Percentiles rank a stretch among this genome's conserved stretches.
Conservation (phyloP, 305 asterid genomes). For the Fraxinus velutina region DNA sequence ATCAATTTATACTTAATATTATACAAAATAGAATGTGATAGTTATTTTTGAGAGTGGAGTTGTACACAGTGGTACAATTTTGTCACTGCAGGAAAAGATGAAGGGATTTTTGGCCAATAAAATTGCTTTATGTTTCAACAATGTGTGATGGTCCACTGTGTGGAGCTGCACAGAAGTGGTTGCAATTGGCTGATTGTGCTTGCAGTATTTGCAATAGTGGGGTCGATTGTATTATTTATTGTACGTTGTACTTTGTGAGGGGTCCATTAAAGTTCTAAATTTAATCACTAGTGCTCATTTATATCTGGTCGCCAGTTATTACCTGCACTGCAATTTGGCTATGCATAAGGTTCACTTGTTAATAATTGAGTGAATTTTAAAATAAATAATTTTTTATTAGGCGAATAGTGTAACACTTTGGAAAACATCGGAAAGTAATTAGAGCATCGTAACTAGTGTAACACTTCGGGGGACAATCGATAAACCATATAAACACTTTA, state of each 20-base stretch:
- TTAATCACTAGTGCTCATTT: no score
- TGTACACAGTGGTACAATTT: neutral
- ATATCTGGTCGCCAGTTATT: no score
- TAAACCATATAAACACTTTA: no score
- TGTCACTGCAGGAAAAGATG: neutral
- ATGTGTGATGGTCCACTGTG: neutral
- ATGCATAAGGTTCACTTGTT: neutral
- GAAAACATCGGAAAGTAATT: neutral
- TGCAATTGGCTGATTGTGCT: neutral
- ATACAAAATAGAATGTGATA: no score
- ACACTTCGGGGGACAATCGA: no score
- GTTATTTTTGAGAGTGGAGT: neutral
- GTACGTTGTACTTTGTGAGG: constrained; percentile 5
- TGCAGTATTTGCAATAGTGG: neutral
- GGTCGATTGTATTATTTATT: neutral
- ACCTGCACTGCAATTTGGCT: constrained; percentile 6
- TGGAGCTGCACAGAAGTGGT: neutral
- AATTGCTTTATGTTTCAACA: neutral
- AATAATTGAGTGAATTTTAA: neutral
- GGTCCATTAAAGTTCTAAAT: no score
- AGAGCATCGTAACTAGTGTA: neutral
- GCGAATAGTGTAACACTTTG: no score
- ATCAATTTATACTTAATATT: no score
- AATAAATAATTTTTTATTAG: no score
- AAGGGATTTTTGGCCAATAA: neutral